phyloP scores from a whole-genome alignment of 163 green algal species.

The Prototheca wickerhamii region DNA sequence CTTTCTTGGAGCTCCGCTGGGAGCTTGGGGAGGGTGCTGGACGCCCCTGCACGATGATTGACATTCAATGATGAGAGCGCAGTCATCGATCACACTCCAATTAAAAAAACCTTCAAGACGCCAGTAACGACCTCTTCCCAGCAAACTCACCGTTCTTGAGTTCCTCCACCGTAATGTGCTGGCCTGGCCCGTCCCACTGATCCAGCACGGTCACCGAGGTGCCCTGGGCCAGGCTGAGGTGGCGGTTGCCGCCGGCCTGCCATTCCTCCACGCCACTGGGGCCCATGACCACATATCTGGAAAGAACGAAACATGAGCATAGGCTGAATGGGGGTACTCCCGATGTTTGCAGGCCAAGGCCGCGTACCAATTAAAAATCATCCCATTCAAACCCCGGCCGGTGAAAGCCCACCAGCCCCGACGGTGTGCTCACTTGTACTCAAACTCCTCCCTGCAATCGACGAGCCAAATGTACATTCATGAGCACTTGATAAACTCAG shows the following conservation, averaged over 20 bases:
- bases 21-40: background rate
- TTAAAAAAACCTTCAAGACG: background rate
- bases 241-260: slow-evolving; percentile 19
- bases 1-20: background rate
- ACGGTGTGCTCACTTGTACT: slow-evolving; percentile 17
- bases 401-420: background rate
- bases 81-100: background rate
- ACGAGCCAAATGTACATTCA: background rate
- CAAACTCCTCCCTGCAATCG: slow-evolving; percentile 6
- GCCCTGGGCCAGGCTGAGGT: background rate
- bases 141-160: background rate
- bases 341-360: background rate
- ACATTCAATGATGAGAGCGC: background rate
- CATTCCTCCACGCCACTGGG: slow-evolving; percentile 6
- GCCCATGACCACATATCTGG: slow-evolving; percentile 9
- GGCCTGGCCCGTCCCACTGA: slow-evolving; percentile 8
- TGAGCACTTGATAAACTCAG: background rate
- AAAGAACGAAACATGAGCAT: background rate
- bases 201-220: slow-evolving; percentile 7
- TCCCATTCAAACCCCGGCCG: background rate
- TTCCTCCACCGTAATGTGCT: slow-evolving; percentile 5
- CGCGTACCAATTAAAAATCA: background rate
- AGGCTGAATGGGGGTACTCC: background rate
- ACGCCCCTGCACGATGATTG: background rate
- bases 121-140: background rate